phyloP scores from a whole-genome alignment of 345 rosid genomes.

The Noccaea caerulescens region DNA sequence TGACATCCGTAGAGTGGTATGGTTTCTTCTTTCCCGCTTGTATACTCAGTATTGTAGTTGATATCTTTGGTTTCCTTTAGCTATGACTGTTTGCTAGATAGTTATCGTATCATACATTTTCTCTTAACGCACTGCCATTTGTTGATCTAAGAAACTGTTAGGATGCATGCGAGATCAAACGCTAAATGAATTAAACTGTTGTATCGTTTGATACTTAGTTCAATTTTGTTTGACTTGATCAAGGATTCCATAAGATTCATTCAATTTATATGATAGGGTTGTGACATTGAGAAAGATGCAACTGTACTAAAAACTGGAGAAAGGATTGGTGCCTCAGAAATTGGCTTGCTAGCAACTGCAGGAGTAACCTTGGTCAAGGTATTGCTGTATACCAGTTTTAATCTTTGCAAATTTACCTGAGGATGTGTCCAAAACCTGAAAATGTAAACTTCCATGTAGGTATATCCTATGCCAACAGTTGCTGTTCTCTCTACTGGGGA shows the following conservation, averaged over 20 bases:
- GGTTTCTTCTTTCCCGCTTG: constrained; percentile 29
- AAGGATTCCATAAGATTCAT: constrained; percentile 16
- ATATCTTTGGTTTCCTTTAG: constrained; percentile 16
- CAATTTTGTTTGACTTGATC: background rate
- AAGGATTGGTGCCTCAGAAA: constrained; percentile 83
- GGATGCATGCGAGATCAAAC: background rate
- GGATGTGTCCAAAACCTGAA: constrained; percentile 1
- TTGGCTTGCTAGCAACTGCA: constrained; percentile 86
- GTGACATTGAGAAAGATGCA: constrained; percentile 76
- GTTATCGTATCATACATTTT: background rate
- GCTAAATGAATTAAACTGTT: background rate
- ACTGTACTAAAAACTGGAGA: constrained; percentile 74
- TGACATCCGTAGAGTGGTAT: constrained; percentile 97
- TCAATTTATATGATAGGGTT: constrained; percentile 59
- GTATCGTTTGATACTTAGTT: constrained; percentile 5
- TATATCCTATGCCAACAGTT: constrained; percentile 74
- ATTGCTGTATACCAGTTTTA: constrained; percentile 39
- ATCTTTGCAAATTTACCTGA: constrained; percentile 22
- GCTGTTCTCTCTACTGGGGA: constrained; percentile 97
- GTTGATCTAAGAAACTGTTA: constrained; percentile 13
- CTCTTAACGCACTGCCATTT: background rate
- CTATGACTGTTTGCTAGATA: background rate
- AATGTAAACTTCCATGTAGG: constrained; percentile 50
- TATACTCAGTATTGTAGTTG: background rate
- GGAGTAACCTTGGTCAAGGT: constrained; percentile 87